These are phyloP conservation scores for Mortierella sp. DNA, from an alignment of 371 early-diverging fungal species.

Conservation along the genomic window DNA sequence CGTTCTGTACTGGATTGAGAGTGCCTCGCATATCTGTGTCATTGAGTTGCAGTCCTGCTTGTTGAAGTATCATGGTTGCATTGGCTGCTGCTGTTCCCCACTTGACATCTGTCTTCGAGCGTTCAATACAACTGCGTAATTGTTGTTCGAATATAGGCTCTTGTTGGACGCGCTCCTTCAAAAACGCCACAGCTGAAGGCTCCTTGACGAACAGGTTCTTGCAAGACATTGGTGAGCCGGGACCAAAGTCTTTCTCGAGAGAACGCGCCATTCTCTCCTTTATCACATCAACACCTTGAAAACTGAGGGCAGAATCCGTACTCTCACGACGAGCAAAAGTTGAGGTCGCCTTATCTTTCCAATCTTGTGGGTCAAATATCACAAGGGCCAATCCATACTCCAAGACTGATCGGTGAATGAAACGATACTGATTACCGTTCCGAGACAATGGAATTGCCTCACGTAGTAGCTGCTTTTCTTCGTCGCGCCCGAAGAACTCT, in stretches of 20 bases:
- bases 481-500: not conserved
- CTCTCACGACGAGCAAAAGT: no score
- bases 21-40: not conserved
- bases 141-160: no score
- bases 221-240: no score
- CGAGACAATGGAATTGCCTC: conserved; percentile 2
- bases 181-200: no score
- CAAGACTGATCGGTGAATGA: conserved; percentile 8
- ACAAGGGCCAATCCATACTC: conserved; percentile 5
- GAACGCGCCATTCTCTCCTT: no score
- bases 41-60: not conserved
- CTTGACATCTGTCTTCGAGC: not conserved
- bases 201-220: no score
- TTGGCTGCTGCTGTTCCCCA: not conserved
- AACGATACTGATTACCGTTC: conserved; percentile 10
- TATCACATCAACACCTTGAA: no score
- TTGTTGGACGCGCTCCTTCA: no score
- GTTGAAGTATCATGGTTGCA: not conserved
- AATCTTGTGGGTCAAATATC: conserved; percentile 10
- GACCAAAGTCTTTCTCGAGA: no score
- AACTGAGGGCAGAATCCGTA: no score
- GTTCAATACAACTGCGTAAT: not conserved
- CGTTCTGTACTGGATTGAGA: no score
- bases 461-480: not conserved
- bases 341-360: no score